Percentiles rank a stretch among this genome's conserved stretches.
Conservation (phyloP, 2,329 filamentous ascomycete genomes). For the Penicillium polonicum region DNA sequence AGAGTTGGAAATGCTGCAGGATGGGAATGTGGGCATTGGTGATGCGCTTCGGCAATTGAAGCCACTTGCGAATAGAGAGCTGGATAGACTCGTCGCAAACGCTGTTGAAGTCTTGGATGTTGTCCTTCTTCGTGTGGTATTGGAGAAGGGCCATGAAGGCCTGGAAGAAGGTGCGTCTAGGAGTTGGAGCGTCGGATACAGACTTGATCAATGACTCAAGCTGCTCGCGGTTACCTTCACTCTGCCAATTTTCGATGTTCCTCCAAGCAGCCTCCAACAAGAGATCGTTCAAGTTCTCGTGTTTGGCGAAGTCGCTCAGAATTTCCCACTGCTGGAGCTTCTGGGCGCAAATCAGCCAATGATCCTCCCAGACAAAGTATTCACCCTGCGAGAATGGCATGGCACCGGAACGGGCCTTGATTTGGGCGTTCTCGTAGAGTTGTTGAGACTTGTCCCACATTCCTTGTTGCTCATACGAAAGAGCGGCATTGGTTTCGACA, state of each 20-base stretch:
- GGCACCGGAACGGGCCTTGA: constrained; percentile 94
- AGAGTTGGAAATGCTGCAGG: constrained; percentile 94
- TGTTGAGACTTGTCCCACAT: constrained; percentile 99
- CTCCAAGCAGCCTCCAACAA: constrained; percentile 95
- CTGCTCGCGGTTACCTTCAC: constrained; percentile 78
- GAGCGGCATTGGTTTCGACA: constrained; percentile 92
- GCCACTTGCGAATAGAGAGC: constrained; percentile 96
- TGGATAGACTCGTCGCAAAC: constrained; percentile 97
- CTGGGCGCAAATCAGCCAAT: constrained; percentile 96
- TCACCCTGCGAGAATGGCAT: constrained; percentile 94
- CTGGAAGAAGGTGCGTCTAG: constrained; percentile 92
- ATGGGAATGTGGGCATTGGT: constrained; percentile 95
- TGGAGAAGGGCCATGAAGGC: constrained; percentile 97
- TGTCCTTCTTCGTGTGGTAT: constrained; percentile 85
- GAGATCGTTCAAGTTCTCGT: constrained; percentile 97
- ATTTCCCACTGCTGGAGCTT: constrained; percentile 99
- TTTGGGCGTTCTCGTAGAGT: constrained; percentile 93
- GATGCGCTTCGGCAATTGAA: constrained; percentile 89
- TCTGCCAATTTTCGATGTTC: constrained; percentile 92
- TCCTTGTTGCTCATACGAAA: constrained; percentile 97
- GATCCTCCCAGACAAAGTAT: constrained; percentile 99
- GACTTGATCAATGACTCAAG: constrained; percentile 93
- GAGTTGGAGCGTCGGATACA: constrained; percentile 94
- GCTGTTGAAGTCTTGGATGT: constrained; percentile 75
- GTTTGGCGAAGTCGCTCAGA: constrained; percentile 93